Evolutionary conservation across 805 yeast species (phyloP), one percentile per base, ranked within the genome.

Genomic region (Yarrowia osloensis): DNA sequence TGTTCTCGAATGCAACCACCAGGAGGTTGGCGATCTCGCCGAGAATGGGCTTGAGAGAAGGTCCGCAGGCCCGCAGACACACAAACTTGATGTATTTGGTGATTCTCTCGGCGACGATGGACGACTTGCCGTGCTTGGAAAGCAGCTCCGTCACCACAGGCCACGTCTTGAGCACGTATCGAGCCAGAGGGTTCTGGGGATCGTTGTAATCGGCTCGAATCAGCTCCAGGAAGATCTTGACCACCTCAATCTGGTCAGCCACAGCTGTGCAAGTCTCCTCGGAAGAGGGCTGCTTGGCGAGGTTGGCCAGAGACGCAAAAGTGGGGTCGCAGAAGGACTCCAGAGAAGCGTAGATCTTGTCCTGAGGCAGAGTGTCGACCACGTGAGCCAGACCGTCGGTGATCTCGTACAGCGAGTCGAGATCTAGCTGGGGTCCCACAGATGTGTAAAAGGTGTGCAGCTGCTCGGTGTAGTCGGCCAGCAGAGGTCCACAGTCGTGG

Each of bases 301-400:
- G 66, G n/a, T 52, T 66, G 17, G 70, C 50, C 24, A 73, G 65
- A 66, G 67, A 71, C 61, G 81, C 82, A 49, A 89, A 75, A 7
- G 90, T 82, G 12, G 96, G 90, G 50, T 81, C 81, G 76, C 90
- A 81, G 73, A 93, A 90, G 79, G 86, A 82, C 66, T 82, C 81
- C 3, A 88, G 78, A 0, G 87, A 81, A 54, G 82, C 80, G 70
- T 82, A 82, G 59, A 88, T 78, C 67, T 82, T 82, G 15, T 82
- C 85, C 17, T 71, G 70, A 26, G 79, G 79, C 69, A 86, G 87
- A 62, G 87, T 85, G 61, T 83, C 82, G 61, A 95, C 81, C 49
- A 95, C 89, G 70, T 91, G 90, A 5, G 96, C 93, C 68, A 95
- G 82, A 40, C 98, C 99, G 75, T 93, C 96, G 19, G 93, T 86